phyloP scores from a whole-genome alignment of 345 rosid genomes.

The Euphorbia tirucalli region DNA sequence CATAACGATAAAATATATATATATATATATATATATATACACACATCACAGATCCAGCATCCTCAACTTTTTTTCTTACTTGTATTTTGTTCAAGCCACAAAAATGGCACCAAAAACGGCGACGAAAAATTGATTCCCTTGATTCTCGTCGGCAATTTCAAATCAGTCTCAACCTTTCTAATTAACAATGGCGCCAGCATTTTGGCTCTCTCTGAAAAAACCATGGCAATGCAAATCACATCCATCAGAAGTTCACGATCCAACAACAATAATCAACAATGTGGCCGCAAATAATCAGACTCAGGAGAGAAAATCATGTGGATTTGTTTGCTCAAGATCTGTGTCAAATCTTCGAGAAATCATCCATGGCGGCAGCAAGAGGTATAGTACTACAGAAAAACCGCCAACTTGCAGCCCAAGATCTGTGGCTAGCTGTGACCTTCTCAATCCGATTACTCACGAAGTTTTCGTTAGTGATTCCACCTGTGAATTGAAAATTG shows the following conservation, averaged over 20 bases:
- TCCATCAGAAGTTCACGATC: slow-evolving; percentile 31
- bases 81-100: too few species aligned
- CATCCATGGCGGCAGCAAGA: slow-evolving; percentile 33
- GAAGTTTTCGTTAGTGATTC: slow-evolving; percentile 34
- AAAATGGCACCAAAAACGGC: too few species aligned
- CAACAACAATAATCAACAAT: slow-evolving; percentile 18
- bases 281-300: slow-evolving; percentile 1
- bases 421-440: slow-evolving; percentile 38
- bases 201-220: slow-evolving; percentile 51
- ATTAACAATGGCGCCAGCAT: slow-evolving; percentile 28
- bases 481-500: slow-evolving; percentile 36
- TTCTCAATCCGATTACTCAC: slow-evolving; percentile 35
- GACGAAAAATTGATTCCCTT: too few species aligned
- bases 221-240: slow-evolving; percentile 44
- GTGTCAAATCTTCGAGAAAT: slow-evolving; percentile 39
- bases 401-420: slow-evolving; percentile 41
- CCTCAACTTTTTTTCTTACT: too few species aligned
- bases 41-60: too few species aligned
- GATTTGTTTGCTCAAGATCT: slow-evolving; percentile 41
- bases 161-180: too few species aligned
- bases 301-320: slow-evolving; percentile 18
- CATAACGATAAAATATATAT: too few species aligned
- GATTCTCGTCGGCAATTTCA: too few species aligned
- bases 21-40: too few species aligned
- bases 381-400: slow-evolving; percentile 24